Percentiles rank a stretch among this genome's conserved stretches.
Evolutionary conservation across 108 stramenopile genomes (phyloP).

Genomic region (Poteriospumella lacustris): DNA sequence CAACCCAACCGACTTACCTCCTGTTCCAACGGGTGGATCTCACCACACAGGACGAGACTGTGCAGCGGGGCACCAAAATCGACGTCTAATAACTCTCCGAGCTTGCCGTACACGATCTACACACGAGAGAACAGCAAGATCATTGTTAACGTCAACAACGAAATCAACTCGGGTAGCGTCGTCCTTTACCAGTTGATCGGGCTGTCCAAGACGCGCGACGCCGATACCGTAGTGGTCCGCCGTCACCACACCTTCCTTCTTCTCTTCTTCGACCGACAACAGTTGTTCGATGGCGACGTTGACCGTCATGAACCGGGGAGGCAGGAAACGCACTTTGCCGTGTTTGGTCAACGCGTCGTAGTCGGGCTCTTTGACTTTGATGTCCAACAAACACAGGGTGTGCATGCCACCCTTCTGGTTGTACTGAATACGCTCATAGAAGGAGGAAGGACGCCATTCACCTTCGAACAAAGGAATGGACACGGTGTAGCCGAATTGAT

Average conservation of each 20-base stretch:
- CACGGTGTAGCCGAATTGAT: slow-evolving; percentile 96
- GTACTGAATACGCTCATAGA: slow-evolving; percentile 88
- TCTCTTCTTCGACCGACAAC: slow-evolving; percentile 71
- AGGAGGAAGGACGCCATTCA: slow-evolving; percentile 84
- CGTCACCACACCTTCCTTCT: slow-evolving; percentile 50
- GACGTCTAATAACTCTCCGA: slow-evolving; percentile 65
- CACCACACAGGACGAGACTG: slow-evolving; percentile 86
- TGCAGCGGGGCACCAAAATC: slow-evolving; percentile 93
- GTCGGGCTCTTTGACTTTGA: slow-evolving; percentile 92
- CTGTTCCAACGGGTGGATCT: slow-evolving; percentile 82
- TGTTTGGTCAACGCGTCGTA: slow-evolving; percentile 82
- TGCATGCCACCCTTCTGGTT: slow-evolving; percentile 95
- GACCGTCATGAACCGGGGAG: slow-evolving; percentile 95
- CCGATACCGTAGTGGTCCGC: slow-evolving; percentile 62
- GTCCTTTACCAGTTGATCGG: slow-evolving; percentile 56
- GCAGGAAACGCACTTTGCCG: slow-evolving; percentile 75
- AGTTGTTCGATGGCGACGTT: slow-evolving; percentile 76
- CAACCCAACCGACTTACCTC: slow-evolving; percentile 59
- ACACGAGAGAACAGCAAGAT: not conserved
- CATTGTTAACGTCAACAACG: slow-evolving; percentile 73
- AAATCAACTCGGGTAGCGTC: too few species aligned
- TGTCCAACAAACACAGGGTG: slow-evolving; percentile 84
- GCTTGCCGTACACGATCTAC: slow-evolving; percentile 1
- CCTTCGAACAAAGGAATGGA: slow-evolving; percentile 90
- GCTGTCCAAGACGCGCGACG: slow-evolving; percentile 84